Base-by-base conservation (phyloP, 129 eudicot species). In the Chrysanthemum seticuspe region DNA sequence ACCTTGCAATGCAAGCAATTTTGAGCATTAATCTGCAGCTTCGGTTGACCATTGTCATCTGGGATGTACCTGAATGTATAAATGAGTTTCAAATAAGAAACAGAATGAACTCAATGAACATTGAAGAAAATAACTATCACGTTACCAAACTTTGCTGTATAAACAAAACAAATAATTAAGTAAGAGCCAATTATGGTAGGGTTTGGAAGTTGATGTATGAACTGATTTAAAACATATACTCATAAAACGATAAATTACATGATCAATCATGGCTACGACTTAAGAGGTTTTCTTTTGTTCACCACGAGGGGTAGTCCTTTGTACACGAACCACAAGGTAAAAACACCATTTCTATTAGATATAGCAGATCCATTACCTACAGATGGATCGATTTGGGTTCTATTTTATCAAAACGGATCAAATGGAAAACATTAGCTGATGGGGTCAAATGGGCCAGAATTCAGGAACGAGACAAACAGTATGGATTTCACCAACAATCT, bases 1-100 rank as follows among this genome's bases (percentile, higher is more conserved):
- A 90, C 98, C 97, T 94, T 94, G 96, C 99, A 94, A 74, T 94
- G 99, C 73, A 94, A 82, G 81, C 99, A 94, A 76, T 94, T 94
- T 74, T 94, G 99, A 50, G 99, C 99, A 83, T 90, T 88, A 65
- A 94, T 90, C 62, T 94, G 99, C 84, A 94, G 89, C 87, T n/a
- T n/a, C 70, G 76, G 45, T 66, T 88, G 78, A 66, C 97, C 97
- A 10, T 72, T 74, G 51, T 90, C 99, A 77, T 88, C 97, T 4
- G 91, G 73, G 15, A 86, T 74, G 25, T 90, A 93, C 86, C 98
- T n/a, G 70, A 64, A 72, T 56, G 72, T 9, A 19, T 4, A 73
- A 2, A 65, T 8, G 58, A 31, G 7, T 7, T n/a, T 78, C 10
- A 54, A 13, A 15, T 13, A 50, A 12, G 5, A 66, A 73, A 13